Base-by-base conservation (phyloP, 225 moss, liverwort and hornwort species). In the Marchantia paleacea region DNA sequence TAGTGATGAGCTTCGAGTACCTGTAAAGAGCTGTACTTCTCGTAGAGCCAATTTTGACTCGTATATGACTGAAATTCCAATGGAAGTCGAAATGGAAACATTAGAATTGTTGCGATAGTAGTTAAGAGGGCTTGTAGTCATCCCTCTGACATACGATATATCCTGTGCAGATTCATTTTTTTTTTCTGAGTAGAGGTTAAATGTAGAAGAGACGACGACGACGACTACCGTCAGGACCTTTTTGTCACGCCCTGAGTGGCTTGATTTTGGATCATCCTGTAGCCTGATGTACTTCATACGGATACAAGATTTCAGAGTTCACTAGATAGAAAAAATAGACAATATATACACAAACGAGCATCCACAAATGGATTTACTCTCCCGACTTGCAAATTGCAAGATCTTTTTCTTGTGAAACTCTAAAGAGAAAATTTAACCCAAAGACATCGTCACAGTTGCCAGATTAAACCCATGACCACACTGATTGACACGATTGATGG, bases 131-230 rank as follows among this genome's bases (percentile, higher is more conserved):
- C 75, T 75, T 75, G 75, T 53, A 55, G 25, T 54, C 75, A 53
- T 75, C 52, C 53, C 22, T 22, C 52, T 15, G 53, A 26, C 72
- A 73, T 49, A 49, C 49, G 24, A 15, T 30, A 69, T 47, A 29
- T 30, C 13, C 18, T 72, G 72, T 72, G 50, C 72, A 72, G 72
- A 72, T 72, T 72, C 66, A 28, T 66, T 66, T 28, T 25, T 66
- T 25, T 66, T 25, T 28, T 7, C 10, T 5, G 18, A 66, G 66
- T 66, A 25, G 6, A n/a, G 25, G 24, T 16, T 58, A 4, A 58
- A 58, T 58, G 12, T 25, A 24, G 10, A 25, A 11, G 2, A 39
- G 39, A 39, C 39, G 39, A 39, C 39, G 39, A 39, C 39, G 39
- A 39, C 39, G 5, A 39, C 5, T 39, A 39, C 3, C 5, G 39